phyloP scores from a whole-genome alignment of 768 basidiomycete species.

The Naganishia kalamii region DNA sequence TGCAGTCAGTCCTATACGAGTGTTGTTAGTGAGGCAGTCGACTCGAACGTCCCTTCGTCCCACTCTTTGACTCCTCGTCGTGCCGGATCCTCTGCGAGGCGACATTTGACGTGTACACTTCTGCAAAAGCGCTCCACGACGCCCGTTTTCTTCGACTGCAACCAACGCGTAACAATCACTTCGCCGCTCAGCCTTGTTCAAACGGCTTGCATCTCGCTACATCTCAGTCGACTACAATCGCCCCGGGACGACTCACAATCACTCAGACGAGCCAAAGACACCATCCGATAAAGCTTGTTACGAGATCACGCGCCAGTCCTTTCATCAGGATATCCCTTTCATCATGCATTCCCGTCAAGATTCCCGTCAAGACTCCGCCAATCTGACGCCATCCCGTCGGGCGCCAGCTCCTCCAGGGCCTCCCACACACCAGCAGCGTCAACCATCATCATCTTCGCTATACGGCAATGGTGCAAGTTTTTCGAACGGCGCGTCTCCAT shows the following conservation, averaged over 20 bases:
- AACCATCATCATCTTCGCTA: constrained; percentile 2
- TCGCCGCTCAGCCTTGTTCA: neutral
- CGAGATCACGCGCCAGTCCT: neutral
- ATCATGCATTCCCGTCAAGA: constrained; percentile 17
- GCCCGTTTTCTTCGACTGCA: neutral
- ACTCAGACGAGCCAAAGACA: too few relatives aligned
- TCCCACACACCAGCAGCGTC: constrained; percentile 11
- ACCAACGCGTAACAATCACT: neutral
- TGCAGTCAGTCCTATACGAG: too few relatives aligned
- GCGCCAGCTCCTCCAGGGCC: constrained; percentile 12
- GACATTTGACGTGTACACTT: neutral
- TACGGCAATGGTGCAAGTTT: neutral
- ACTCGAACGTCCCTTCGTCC: too few relatives aligned
- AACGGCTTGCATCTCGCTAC: too few relatives aligned
- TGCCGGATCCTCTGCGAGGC: constrained; percentile 8
- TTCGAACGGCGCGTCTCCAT: neutral
- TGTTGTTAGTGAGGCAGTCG: too few relatives aligned
- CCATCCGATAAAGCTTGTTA: too few relatives aligned
- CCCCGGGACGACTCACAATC: too few relatives aligned
- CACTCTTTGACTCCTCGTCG: neutral
- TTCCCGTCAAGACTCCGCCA: constrained; percentile 16
- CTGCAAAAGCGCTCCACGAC: neutral
- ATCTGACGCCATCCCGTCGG: constrained; percentile 19
- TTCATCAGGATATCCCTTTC: neutral
- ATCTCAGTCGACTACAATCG: too few relatives aligned